A percentile compares a stretch with the other conserved stretches of the same genome.
phyloP scores from a whole-genome alignment of 495 filamentous ascomycete genomes.

The Cryomyces minteri region DNA sequence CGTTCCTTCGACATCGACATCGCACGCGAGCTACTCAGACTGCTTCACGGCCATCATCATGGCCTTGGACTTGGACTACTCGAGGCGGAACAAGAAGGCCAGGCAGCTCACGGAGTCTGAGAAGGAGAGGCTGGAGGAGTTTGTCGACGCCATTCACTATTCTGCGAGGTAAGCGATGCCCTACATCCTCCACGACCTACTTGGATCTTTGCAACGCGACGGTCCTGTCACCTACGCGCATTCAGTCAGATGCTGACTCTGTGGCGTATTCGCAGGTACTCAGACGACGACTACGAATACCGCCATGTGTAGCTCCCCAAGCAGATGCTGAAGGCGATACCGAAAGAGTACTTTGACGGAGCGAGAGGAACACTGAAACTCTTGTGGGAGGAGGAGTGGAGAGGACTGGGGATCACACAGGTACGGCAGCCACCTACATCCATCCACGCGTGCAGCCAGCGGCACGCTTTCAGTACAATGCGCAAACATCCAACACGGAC shows the following conservation, averaged over 20 bases:
- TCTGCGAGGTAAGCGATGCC: conserved; percentile 59
- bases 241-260: background rate
- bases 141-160: conserved; percentile 83
- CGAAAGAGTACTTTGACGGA: conserved; percentile 84
- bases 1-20: background rate
- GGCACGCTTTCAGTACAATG: background rate
- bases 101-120: conserved; percentile 66
- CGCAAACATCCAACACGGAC: background rate
- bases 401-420: conserved; percentile 90
- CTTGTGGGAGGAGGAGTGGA: conserved; percentile 97
- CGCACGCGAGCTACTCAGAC: background rate
- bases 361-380: conserved; percentile 85
- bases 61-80: conserved; percentile 50
- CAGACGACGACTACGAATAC: conserved; percentile 78
- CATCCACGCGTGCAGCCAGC: too few relatives aligned
- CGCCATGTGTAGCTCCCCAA: conserved; percentile 95
- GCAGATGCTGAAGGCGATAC: conserved; percentile 92
- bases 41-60: conserved; percentile 2
- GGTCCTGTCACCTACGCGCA: background rate
- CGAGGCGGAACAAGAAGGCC: conserved; percentile 66
- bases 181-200: background rate
- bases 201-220: background rate
- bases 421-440: conserved; percentile 24
- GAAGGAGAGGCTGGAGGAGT: conserved; percentile 70
- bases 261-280: conserved; percentile 37